Base-by-base conservation (phyloP, 805 yeast species). In the Nakazawaea ernobii region DNA sequence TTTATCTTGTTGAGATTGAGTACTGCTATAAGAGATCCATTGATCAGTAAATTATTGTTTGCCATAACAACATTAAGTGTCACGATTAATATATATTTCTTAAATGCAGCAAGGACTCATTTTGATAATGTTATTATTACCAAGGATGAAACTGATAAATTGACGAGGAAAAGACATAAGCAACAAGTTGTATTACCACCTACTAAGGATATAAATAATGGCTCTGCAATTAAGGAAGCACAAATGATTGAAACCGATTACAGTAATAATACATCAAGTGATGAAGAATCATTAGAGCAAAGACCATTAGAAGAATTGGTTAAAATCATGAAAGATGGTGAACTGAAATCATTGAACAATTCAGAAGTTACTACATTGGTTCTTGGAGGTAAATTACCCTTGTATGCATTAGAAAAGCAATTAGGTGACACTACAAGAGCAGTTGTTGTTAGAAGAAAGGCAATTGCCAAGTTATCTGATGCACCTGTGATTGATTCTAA, bases 321-420 rank as follows among this genome's bases (percentile, higher is more conserved):
- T 41, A 72, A 74, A 26, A 60, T 80, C 14, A 63, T 86, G 71
- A 82, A 87, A 60, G 80, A 77, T 1, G 97, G 97, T 15, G 71
- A 80, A 24, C 77, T 88, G 39, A 75, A 77, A 54, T 71, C 77
- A 28, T 75, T 94, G 53, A 69, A 68, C 48, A 78, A 94, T 63
- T 82, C 77, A 40, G 96, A 94, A 67, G 79, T 94, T 53, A 75
- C 84, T 2, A 65, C 77, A 2, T 75, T 94, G 49, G 91, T 84
- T 32, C 73, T 79, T 9, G 67, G 75, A 3, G 95, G 95, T 32
- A 86, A 86, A 60, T 69, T 94, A 52, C 98, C 99, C 32, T 69
- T 94, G 47, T 94, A 94, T 63, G 96, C 98, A 0, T 75, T 94
- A 53, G 99, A 94, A 64, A 94, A 92, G 66, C 92, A 88, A 67